A percentile compares a stretch with the other conserved stretches of the same genome.
Evolutionary conservation across 2,329 filamentous ascomycete genomes (phyloP).

Genomic region (Teratosphaeria zuluensis): DNA sequence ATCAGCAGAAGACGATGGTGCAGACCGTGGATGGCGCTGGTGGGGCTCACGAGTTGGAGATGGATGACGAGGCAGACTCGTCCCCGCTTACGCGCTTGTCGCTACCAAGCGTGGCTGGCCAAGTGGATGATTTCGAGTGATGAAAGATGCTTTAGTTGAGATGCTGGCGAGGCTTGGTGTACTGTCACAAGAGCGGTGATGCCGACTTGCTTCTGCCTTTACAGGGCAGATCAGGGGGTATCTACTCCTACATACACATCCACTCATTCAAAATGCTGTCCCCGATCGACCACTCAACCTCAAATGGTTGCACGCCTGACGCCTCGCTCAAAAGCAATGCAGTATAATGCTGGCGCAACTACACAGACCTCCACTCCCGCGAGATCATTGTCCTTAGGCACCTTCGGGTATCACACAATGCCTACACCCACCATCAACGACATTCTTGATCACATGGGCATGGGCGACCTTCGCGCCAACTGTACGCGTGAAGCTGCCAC

Average conservation of each 20-base stretch:
- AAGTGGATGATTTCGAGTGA: too few relatives aligned
- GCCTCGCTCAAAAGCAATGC: not conserved
- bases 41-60: too few relatives aligned
- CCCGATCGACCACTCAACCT: not conserved
- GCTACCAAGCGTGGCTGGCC: too few relatives aligned
- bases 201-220: not conserved
- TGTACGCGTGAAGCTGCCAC: slow-evolving; percentile 42
- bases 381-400: slow-evolving; percentile 1
- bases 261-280: not conserved
- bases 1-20: too few relatives aligned
- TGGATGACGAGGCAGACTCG: too few relatives aligned
- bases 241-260: not conserved
- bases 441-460: slow-evolving; percentile 65
- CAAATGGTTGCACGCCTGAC: not conserved
- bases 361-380: not conserved
- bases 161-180: not conserved
- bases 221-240: not conserved
- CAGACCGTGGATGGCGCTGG: too few relatives aligned
- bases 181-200: not conserved
- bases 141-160: not conserved
- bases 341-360: not conserved
- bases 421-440: slow-evolving; percentile 37
- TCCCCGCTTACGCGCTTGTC: too few relatives aligned
- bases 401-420: slow-evolving; percentile 7
- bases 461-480: slow-evolving; percentile 83